Evolutionary conservation across 2,329 filamentous ascomycete species (phyloP), one percentile per base, ranked within the genome.

Genomic region (Fusarium bulbicola): DNA sequence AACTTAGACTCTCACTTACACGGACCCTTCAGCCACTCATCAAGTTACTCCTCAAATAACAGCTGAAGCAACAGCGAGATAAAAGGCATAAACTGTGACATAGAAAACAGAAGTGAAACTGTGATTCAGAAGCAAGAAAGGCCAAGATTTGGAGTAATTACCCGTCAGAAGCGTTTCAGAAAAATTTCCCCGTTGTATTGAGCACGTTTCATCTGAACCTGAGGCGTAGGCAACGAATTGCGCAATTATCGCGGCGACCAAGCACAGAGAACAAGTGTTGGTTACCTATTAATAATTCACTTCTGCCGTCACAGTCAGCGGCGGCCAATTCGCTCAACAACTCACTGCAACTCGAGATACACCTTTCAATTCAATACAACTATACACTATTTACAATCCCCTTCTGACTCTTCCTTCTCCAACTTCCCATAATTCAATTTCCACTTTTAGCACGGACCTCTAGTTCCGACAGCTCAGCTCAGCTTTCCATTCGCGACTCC

Each of bases 181-280:
- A 67, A 54, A 62, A 57, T 76, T 74, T 70, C 69, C 68, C 66
- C 63, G 66, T 39, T 70, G 72, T 63, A 43, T 72, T 77, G 74
- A 77, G 75, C 73, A 77, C 37, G 75, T 77, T 77, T 77, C 75
- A 77, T n/a, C 46, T 37, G 52, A 58, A 69, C 59, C 50, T 59
- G 40, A 34, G 57, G 36, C 56, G 10, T 13, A 32, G 37, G 53
- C 21, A 74, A 47, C 3, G 26, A 47, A 76, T 77, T 77, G 76
- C 76, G 76, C 76, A 77, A 77, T 77, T 72, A 73, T 77, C 72
- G 70, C 72, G 66, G 72, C 34, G 56, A 24, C 32, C 32, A 62
- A 59, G 26, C 52, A 47, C 30, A 52, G 52, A 54, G n/a, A 59
- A 57, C 54, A 30, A 18, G 50, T 53, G 50, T 18, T 28, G 4